Evolutionary conservation across 2,329 filamentous ascomycete species (phyloP).

Genomic region (Dichotomopilus funicola): DNA sequence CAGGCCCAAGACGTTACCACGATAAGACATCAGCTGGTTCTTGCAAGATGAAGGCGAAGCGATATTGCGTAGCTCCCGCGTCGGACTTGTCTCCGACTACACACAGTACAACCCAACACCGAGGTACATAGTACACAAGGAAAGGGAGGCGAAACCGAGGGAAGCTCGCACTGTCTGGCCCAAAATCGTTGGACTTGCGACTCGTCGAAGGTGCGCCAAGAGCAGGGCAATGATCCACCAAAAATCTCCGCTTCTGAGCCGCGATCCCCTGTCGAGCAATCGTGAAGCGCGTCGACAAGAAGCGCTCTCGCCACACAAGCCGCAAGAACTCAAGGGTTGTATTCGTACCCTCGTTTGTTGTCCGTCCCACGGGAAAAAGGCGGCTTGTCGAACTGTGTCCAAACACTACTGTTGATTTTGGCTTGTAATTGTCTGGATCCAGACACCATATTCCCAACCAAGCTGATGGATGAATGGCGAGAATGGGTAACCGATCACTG

Average conservation of each 20-base stretch:
- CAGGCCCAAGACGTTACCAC: background rate
- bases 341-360: no score
- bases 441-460: background rate
- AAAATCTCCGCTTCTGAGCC: constrained; percentile 6
- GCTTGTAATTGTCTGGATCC: no score
- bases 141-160: no score
- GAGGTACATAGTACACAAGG: no score
- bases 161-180: no score
- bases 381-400: no score
- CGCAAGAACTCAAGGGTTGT: no score
- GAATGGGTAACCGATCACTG: constrained; percentile 13
- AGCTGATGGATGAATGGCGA: background rate
- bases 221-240: constrained; percentile 1
- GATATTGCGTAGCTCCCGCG: no score
- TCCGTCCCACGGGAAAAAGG: background rate
- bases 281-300: constrained; percentile 1
- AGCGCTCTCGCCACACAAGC: background rate
- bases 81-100: no score
- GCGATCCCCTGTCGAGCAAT: constrained; percentile 1
- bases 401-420: no score
- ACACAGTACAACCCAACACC: no score
- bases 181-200: background rate
- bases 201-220: constrained; percentile 5
- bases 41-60: background rate
- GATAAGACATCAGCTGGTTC: background rate